A percentile compares a stretch with the other conserved stretches of the same genome.
Evolutionary conservation across 352 stramenopile genomes (phyloP).

Genomic region (Phytophthora quininea): DNA sequence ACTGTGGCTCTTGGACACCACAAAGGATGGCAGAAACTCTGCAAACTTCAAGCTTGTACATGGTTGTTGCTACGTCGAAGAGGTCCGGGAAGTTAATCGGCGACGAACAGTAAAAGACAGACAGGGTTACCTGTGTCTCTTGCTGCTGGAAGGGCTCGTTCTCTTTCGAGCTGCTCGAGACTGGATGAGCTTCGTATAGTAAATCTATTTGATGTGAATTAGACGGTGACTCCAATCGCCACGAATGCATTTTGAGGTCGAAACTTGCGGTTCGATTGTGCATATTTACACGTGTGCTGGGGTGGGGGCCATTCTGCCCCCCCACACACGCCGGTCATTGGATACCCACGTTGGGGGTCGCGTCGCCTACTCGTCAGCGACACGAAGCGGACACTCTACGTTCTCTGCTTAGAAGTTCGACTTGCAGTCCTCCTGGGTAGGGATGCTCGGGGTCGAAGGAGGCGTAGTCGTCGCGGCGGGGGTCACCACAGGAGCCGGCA

Average conservation of each 20-base stretch:
- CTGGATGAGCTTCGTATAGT: no score
- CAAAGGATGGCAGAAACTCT: background rate
- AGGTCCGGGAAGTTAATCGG: background rate
- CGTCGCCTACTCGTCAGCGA: conserved; percentile 11
- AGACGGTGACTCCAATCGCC: background rate
- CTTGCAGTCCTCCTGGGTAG: conserved; percentile 29
- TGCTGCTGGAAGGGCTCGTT: background rate
- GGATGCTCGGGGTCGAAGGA: conserved; percentile 5
- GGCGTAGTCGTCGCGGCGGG: conserved; percentile 19
- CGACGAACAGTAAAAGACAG: background rate
- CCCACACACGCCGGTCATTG: background rate
- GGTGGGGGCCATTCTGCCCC: conserved; percentile 9
- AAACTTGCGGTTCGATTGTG: conserved; percentile 22
- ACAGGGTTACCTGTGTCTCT: background rate
- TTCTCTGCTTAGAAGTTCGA: conserved; percentile 29
- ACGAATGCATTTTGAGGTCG: background rate
- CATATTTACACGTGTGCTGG: conserved; percentile 20
- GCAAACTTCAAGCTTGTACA: background rate
- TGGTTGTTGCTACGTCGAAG: background rate
- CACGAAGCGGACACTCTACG: background rate
- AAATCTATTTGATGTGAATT: background rate
- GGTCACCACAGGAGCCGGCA: conserved; percentile 13
- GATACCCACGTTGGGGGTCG: conserved; percentile 13
- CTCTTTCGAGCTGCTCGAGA: background rate
- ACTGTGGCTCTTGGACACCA: conserved; percentile 10